Evolutionary conservation across 1,139 yeast species (phyloP), one percentile per base, ranked within the genome.

Genomic region (Suhomyces terraborum): DNA sequence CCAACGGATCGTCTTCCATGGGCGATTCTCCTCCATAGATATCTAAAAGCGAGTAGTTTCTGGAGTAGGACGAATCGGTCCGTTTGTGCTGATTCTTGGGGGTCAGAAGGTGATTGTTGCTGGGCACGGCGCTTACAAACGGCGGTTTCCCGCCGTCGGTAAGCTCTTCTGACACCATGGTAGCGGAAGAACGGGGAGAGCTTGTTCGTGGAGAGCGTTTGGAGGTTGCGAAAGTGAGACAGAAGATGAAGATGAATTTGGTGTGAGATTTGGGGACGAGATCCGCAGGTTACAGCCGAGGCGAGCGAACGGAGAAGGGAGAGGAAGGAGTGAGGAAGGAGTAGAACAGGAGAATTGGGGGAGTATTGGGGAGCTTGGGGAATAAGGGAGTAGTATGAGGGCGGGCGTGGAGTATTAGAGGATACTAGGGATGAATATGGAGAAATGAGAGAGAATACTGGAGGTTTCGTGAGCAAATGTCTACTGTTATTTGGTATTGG

Each of bases 31-130:
- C 45, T 19, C 54, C 58, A 40, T 58, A 59, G 38, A 46, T 54
- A 38, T 59, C 61, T 9, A 59, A 47, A 8, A 58, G 40, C 23
- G 59, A 54, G 42, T 65, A 69, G 50, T 62, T 69, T 33, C 62
- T 54, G n/a, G 75, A 68, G 45, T 62, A 59, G 2, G 59, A 53
- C 8, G 72, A 66, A 2, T 59, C 67, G 13, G 58, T 47, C 7
- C 73, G 52, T 38, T 54, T 61, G 40, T 61, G 66, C 10, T 20
- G 32, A 9, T 47, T 42, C 32, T 48, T 45, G 21, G 56, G 54
- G 13, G 56, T 51, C 23, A 14, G 39, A 12, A 36, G 36, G 35
- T 17, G 31, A 26, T 33, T 33, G 34, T 14, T 27, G 32, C 19
- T 13, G 24, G 28, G 19, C 10, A 9, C 20, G 6, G 36, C 14